A percentile compares a stretch with the other conserved stretches of the same genome.
Evolutionary conservation across 2,329 filamentous ascomycete species (phyloP).

Genomic region (Pseudogymnoascus sp.): DNA sequence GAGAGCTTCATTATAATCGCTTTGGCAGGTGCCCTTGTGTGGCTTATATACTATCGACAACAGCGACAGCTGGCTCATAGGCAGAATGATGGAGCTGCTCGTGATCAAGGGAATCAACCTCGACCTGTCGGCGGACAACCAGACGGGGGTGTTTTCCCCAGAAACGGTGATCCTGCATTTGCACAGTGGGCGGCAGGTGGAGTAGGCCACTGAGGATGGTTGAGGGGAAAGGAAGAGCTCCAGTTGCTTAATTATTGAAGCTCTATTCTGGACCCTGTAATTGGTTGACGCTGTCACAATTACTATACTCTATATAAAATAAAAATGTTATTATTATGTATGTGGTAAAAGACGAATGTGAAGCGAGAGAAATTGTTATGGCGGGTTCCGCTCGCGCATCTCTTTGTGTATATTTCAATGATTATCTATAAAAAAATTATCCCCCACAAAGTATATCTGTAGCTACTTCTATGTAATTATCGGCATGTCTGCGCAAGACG

Average conservation of each 20-base stretch:
- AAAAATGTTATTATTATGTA: not conserved
- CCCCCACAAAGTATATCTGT: conserved; percentile 22
- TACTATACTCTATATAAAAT: conserved; percentile 2
- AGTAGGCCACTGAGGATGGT: conserved; percentile 46
- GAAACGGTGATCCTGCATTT: conserved; percentile 59
- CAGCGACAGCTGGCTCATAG: conserved; percentile 54
- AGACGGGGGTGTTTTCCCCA: conserved; percentile 55
- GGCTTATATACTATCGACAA: conserved; percentile 75
- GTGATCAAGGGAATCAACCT: conserved; percentile 24
- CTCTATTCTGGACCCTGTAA: not conserved
- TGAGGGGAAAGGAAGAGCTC: not conserved
- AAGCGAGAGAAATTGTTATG: not conserved
- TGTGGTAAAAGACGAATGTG: not conserved
- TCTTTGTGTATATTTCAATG: not conserved
- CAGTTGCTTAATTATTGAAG: not conserved
- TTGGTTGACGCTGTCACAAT: not conserved
- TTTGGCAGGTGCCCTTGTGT: conserved; percentile 64
- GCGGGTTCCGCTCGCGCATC: not conserved
- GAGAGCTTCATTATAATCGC: conserved; percentile 80
- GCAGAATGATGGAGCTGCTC: conserved; percentile 33
- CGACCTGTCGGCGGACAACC: conserved; percentile 20
- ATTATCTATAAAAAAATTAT: conserved; percentile 14
- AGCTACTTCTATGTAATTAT: not conserved
- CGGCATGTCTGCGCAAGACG: conserved; percentile 42
- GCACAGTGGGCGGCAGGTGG: conserved; percentile 57